Percentiles rank a stretch among this genome's conserved stretches.
phyloP scores from a whole-genome alignment of 176 grass and related monocot genomes.

The Aechmea fasciata region DNA sequence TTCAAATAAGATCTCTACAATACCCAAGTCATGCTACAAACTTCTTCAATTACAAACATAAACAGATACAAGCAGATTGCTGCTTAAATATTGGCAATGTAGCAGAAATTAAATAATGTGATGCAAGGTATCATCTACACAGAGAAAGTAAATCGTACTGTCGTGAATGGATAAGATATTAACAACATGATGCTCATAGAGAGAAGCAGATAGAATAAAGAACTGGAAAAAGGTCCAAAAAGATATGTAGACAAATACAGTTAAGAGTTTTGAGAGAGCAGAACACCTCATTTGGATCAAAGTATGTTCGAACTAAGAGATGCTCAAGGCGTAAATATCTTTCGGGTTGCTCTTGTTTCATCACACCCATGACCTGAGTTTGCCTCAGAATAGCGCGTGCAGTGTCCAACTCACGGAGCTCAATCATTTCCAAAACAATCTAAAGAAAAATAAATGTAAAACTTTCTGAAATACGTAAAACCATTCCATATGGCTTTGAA shows the following conservation, averaged over 20 bases:
- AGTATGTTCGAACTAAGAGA: constrained; percentile 86
- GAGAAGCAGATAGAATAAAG: neutral
- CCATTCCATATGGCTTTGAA: neutral
- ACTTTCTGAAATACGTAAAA: neutral
- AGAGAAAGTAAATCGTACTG: neutral
- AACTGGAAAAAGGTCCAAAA: neutral
- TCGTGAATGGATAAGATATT: too few relatives aligned
- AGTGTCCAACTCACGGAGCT: constrained; percentile 86
- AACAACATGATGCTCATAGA: too few relatives aligned
- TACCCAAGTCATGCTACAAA: neutral
- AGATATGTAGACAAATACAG: neutral
- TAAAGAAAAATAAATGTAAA: constrained; percentile 9
- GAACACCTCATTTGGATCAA: constrained; percentile 81
- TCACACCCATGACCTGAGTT: constrained; percentile 95
- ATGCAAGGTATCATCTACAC: neutral
- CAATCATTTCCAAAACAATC: constrained; percentile 97
- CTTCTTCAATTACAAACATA: neutral
- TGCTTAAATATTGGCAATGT: neutral
- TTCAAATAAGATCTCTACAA: neutral
- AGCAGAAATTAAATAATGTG: neutral
- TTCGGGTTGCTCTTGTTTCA: constrained; percentile 99
- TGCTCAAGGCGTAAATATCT: constrained; percentile 92
- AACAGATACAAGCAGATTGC: neutral
- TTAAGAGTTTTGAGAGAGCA: neutral
- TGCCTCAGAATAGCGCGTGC: constrained; percentile 87